Percentiles rank a stretch among this genome's conserved stretches.
Conservation (phyloP, 2,329 filamentous ascomycete species). For the Venturia oleaginea region DNA sequence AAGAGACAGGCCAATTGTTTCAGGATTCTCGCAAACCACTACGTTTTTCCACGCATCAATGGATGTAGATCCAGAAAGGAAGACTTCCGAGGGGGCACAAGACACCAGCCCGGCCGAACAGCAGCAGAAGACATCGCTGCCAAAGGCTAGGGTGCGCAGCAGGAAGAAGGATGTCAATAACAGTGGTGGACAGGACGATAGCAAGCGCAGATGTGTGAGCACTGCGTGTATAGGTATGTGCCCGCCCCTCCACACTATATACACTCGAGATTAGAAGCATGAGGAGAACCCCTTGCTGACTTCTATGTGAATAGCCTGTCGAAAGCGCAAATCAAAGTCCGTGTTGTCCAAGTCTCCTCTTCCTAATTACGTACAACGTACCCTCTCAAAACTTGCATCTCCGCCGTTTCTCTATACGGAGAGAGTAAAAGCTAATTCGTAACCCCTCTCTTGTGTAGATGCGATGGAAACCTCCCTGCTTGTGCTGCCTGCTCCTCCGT, state of each 20-base stretch:
- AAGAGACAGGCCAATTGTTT: background rate
- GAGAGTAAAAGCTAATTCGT: background rate
- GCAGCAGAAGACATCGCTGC: background rate
- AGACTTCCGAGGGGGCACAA: constrained; percentile 8
- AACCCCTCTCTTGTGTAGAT: constrained; percentile 29
- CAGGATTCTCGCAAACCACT: background rate
- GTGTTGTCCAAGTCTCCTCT: constrained; percentile 15
- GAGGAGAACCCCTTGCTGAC: background rate
- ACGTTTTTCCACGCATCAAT: background rate
- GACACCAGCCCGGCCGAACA: background rate
- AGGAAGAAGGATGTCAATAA: constrained; percentile 11
- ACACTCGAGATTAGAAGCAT: background rate
- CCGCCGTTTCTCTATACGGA: background rate
- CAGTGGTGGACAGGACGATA: constrained; percentile 19
- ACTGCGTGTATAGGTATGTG: constrained; percentile 18
- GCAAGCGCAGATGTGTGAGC: constrained; percentile 34
- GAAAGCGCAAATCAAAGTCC: constrained; percentile 33
- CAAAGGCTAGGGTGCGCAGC: constrained; percentile 11
- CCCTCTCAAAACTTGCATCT: background rate
- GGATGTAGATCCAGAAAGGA: constrained; percentile 1
- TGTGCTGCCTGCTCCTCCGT: constrained; percentile 95
- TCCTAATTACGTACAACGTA: constrained; percentile 7
- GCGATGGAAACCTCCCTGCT: constrained; percentile 81
- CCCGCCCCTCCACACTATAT: background rate
- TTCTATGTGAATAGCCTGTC: constrained; percentile 21